A percentile compares a stretch with the other conserved stretches of the same genome.
Evolutionary conservation across 2,329 filamentous ascomycete genomes (phyloP).

Genomic region (Clonostachys chloroleuca): DNA sequence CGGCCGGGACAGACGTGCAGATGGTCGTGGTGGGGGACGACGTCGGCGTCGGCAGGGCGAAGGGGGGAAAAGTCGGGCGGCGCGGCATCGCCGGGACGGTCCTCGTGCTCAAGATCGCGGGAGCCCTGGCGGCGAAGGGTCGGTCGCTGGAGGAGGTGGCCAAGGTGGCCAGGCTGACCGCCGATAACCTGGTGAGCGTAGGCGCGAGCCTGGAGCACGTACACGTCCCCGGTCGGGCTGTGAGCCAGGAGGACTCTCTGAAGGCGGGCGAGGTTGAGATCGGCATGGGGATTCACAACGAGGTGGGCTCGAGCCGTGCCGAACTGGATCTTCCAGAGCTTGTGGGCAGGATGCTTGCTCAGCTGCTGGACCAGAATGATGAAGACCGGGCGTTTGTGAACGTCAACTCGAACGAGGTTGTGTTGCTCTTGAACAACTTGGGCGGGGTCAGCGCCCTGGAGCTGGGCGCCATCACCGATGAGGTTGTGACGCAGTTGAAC

Average conservation of each 20-base stretch:
- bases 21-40: constrained; percentile 94
- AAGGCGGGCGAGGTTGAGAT: constrained; percentile 54
- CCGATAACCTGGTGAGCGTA: constrained; percentile 77
- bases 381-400: constrained; percentile 66
- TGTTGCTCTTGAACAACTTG: constrained; percentile 71
- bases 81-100: constrained; percentile 90
- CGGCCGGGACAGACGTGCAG: constrained; percentile 70
- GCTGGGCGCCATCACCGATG: constrained; percentile 65
- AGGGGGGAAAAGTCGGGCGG: constrained; percentile 86
- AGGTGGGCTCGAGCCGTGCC: constrained; percentile 51
- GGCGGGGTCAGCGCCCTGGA: constrained; percentile 71
- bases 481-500: constrained; percentile 61
- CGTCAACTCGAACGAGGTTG: constrained; percentile 58
- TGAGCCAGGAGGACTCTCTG: constrained; percentile 50
- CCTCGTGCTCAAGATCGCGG: constrained; percentile 84
- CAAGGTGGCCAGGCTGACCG: constrained; percentile 64
- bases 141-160: constrained; percentile 65
- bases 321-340: constrained; percentile 48
- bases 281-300: constrained; percentile 78
- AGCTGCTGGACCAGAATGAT: constrained; percentile 63
- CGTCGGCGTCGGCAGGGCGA: constrained; percentile 77
- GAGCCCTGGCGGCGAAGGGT: constrained; percentile 74
- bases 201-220: constrained; percentile 85
- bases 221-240: constrained; percentile 78
- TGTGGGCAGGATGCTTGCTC: constrained; percentile 62